phyloP scores from a whole-genome alignment of 495 filamentous ascomycete genomes.

The Cenococcum geophilum region DNA sequence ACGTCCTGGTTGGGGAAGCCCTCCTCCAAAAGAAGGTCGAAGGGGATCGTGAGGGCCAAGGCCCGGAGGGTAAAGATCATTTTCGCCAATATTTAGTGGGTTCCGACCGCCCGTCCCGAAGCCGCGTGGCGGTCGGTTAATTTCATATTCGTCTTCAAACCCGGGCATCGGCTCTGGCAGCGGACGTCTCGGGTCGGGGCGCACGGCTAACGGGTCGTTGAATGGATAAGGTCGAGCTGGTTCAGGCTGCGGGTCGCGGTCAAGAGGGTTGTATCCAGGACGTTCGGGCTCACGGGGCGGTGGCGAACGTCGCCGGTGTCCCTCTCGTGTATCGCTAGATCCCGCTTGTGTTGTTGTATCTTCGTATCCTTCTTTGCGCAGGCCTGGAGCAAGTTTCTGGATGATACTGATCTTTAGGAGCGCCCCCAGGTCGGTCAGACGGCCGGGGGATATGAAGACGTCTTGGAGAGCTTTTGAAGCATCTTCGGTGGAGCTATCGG shows the following conservation, averaged over 20 bases:
- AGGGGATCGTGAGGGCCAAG: slow-evolving; percentile 81
- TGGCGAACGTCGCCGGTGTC: slow-evolving; percentile 2
- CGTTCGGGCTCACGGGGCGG: slow-evolving; percentile 28
- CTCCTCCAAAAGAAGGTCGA: slow-evolving; percentile 51
- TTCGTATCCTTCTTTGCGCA: slow-evolving; percentile 73
- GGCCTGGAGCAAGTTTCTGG: slow-evolving; percentile 66
- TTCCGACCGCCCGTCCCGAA: slow-evolving; percentile 46
- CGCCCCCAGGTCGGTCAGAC: slow-evolving; percentile 60
- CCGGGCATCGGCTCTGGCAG: slow-evolving; percentile 58
- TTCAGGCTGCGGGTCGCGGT: slow-evolving; percentile 47
- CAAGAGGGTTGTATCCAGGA: slow-evolving; percentile 44
- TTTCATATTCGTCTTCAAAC: slow-evolving; percentile 91
- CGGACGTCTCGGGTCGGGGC: slow-evolving; percentile 60
- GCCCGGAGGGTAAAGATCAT: slow-evolving; percentile 83
- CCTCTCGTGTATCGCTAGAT: not conserved
- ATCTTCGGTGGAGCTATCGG: slow-evolving; percentile 25
- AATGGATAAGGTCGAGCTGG: slow-evolving; percentile 62
- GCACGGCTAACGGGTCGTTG: slow-evolving; percentile 58
- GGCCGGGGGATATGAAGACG: slow-evolving; percentile 64
- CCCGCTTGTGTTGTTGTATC: slow-evolving; percentile 34
- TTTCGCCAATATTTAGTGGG: slow-evolving; percentile 64
- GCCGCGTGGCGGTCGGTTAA: slow-evolving; percentile 60
- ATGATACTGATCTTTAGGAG: slow-evolving; percentile 71
- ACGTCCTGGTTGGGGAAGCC: slow-evolving; percentile 45
- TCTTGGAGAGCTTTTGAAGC: slow-evolving; percentile 48